Base-by-base conservation (phyloP, 352 stramenopile genomes). In the Phytopythium oedochilum region DNA sequence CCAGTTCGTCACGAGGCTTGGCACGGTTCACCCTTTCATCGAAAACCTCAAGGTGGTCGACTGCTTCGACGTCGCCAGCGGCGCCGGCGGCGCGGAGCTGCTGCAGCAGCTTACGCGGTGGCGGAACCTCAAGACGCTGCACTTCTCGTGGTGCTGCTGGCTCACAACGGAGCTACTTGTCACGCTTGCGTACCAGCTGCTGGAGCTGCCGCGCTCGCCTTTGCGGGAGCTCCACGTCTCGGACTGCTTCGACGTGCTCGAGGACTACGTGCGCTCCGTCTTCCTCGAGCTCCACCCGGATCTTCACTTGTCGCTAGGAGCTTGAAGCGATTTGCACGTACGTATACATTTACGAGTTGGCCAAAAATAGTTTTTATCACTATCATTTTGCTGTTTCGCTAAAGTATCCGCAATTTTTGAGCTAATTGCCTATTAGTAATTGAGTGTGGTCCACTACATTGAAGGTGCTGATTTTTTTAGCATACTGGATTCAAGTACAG, bases 131-230 rank as follows among this genome's bases (percentile, higher is more conserved):
- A 83, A 82, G 64, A 77, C 75, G 40, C 57, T 92, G 46, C 74
- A 78, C 35, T 78, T 92, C 36, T 87, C 81, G n/a, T 92, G 81
- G 81, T 92, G 81, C 65, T 82, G 75, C 58, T 92, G 81, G 81
- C 71, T 92, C 50, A 86, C 78, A 25, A 92, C 78, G 23, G 78
- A 92, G 57, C 73, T 83, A 31, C 75, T 92, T 23, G 73, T 88
- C 15, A 74, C 73, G 7, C 80, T 92, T 39, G 81, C 73, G 18
- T 88, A 92, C 66, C 68, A 84, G 34, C 55, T 92, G 4, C 66
- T 88, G 26, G 78, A 89, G 40, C 66, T 75, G 15, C 75, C 73
- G 12, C 46, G 66, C 0, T 83, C 71, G 12, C 46, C 58, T 0
- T 56, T 92, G n/a, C 55, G 68, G 40, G 62, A 81, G 28, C 61